Evolutionary conservation across 805 yeast species (phyloP), one percentile per base, ranked within the genome.

Genomic region (Ogataea trehaloabstinens): DNA sequence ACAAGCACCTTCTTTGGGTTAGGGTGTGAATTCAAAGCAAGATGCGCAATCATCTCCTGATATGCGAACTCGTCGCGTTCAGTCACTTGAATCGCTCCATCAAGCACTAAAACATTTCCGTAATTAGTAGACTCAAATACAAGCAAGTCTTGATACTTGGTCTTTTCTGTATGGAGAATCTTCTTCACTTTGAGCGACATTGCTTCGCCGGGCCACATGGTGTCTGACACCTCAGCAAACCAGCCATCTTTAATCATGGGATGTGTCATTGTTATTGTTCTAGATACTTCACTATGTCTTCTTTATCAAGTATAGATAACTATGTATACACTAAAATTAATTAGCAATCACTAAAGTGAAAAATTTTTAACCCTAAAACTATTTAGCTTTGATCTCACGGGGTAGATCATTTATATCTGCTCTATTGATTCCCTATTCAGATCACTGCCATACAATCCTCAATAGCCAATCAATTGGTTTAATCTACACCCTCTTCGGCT

Each of bases 131-230:
- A 84, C 68, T 90, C 86, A 72, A 91, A 93, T 38, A 93, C 93
- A 42, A 91, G 71, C 15, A 91, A 90, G 59, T 91, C 98, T 71
- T 91, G 99, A 67, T 85, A 91, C 65, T 82, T 76, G 44, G 96
- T 86, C 65, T 82, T 76, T 63, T 84, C 95, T 46, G 77, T 84
- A 67, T 85, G 89, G 50, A 91, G 74, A 37, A 91, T 77, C 65
- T 89, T 80, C 52, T 91, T 88, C 42, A 91, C 98, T 49, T 81
- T 77, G 53, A 91, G 73, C 37, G 89, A 78, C 93, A 93, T 82
- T 52, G 97, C 98, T 74, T 90, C 96, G 50, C 99, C 99, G 21
- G 99, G 98, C 95, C 96, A 91, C 87, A 88, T 85, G 61, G 95
- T 86, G 65, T 90, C 87, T 51, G 95, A 85, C 63, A 85, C 74